A percentile compares a stretch with the other conserved stretches of the same genome.
Evolutionary conservation across 2,329 filamentous ascomycete genomes (phyloP).

Genomic region (Dactylonectria estremocensis): DNA sequence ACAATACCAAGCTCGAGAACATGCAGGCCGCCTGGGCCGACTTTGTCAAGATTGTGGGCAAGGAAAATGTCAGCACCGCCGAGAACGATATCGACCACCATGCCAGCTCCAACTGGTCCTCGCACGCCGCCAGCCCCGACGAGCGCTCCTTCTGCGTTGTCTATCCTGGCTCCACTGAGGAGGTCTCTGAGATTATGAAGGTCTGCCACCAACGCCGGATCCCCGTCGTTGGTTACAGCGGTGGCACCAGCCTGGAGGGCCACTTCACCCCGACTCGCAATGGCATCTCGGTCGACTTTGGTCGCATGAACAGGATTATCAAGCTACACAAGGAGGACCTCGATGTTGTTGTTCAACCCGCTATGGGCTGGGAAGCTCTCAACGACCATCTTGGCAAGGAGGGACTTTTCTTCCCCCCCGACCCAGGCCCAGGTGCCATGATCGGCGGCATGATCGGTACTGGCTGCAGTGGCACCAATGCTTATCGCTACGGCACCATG

Average conservation of each 20-base stretch:
- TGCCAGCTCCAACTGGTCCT: conserved; percentile 75
- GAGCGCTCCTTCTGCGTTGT: conserved; percentile 79
- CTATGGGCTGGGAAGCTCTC: conserved; percentile 87
- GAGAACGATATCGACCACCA: conserved; percentile 70
- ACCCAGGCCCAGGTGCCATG: conserved; percentile 91
- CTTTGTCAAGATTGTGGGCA: conserved; percentile 75
- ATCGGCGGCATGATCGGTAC: conserved; percentile 92
- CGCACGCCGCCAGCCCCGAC: conserved; percentile 65
- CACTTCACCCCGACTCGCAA: conserved; percentile 88
- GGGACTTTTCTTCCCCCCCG: conserved; percentile 91
- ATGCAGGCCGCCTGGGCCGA: conserved; percentile 81
- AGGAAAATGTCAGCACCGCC: conserved; percentile 75
- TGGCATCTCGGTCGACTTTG: conserved; percentile 90
- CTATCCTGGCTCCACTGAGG: conserved; percentile 83
- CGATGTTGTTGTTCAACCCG: conserved; percentile 84
- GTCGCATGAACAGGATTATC: conserved; percentile 86
- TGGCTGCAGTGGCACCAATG: conserved; percentile 84
- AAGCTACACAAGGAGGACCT: conserved; percentile 83
- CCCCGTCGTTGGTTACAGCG: conserved; percentile 89
- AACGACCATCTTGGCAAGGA: conserved; percentile 83
- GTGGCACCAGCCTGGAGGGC: conserved; percentile 91
- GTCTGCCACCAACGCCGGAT: conserved; percentile 86
- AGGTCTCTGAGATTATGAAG: conserved; percentile 91
- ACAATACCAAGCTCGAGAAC: conserved; percentile 74
- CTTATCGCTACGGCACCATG: conserved; percentile 95